Evolutionary conservation across 2,329 filamentous ascomycete genomes (phyloP), one percentile per base, ranked within the genome.

Genomic region (Westerdykella ornata): DNA sequence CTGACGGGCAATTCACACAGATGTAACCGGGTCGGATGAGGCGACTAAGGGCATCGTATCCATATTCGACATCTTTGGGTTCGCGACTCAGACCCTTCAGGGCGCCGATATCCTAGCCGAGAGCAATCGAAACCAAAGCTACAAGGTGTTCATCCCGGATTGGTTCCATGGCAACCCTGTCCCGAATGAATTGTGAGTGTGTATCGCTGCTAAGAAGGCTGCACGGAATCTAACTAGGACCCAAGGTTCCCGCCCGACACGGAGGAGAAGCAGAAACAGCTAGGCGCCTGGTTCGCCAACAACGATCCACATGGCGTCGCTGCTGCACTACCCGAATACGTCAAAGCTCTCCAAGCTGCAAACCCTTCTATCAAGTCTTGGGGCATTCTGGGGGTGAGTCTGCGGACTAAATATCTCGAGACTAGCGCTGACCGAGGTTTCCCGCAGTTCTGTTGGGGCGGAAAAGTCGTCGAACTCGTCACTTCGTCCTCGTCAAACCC

Each of bases 131-230:
- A 62, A 75, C 72, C 60, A 71, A 42, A 77, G 84, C 60, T 88
- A 89, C 72, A 79, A 78, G 52, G 83, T 94, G 49, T 85, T 87
- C 67, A 87, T 94, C 48, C 87, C 88, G 19, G 88, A 94, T 68
- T 88, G 84, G 74, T 90, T 94, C 71, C 74, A 82, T 45, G 87
- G 84, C 62, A 72, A 77, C 49, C 83, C 84, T 29, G 76, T 70
- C 47, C 71, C 73, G 48, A 73, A 77, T 51, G 65, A 26, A 26
- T 26, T 7, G 22, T 26, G 22, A 26, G 22, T 26, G 22, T 26
- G 3, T 26, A 26, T 26, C 8, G 8, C 8, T 11, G 22, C 8
- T 2, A 9, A 11, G 3, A 11, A 26, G 8, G 22, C 22, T 26
- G 3, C 22, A 8, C 12, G 22, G 8, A 26, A 26, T 26, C 22